Evolutionary conservation across 352 stramenopile species (phyloP), one percentile per base, ranked within the genome.

Genomic region (Globisporangium canariense): DNA sequence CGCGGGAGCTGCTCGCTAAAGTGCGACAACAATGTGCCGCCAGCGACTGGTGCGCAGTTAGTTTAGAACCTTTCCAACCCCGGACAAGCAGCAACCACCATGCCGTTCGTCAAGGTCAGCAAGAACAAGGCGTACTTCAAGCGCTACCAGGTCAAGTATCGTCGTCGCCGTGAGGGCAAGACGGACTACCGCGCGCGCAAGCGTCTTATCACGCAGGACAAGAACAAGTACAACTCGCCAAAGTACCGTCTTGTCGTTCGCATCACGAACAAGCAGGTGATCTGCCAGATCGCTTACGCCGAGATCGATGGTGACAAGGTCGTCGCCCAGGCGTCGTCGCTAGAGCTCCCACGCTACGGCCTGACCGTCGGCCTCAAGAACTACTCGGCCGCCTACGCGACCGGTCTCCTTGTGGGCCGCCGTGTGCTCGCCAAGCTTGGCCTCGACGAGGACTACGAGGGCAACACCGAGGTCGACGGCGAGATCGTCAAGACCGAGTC

Each of bases 51-150:
- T 20, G 53, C 5, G 41, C 22, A 56, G 60, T 61, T 65, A 90
- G 74, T 90, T 86, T 84, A 74, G 76, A 83, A 81, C 76, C 73
- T 88, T 89, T 86, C 76, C 76, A 76, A 65, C n/a, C 45, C 57
- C 57, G 18, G 38, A 60, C 51, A 60, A 68, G 62, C 62, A 66
- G 71, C 40, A 78, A 71, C 41, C 77, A 84, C 54, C 65, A 95
- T 95, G 94, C 60, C 79, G 62, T 99, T 99, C 84, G 96, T 99
- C 68, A 99, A 99, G 89, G 89, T 99, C 64, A 83, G 91, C 71
- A 99, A 99, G 86, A 98, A 94, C 81, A 99, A 99, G 83, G 93
- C 97, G 61, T 99, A 99, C 90, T 99, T 99, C 88, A 99, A 98
- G 80, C 93, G 97, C 59, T 99, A 98, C 86, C 97, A 99, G 86